Percentiles rank a stretch among this genome's conserved stretches.
Evolutionary conservation across 2,329 filamentous ascomycete species (phyloP).

Genomic region (Penicillium brevicompactum): DNA sequence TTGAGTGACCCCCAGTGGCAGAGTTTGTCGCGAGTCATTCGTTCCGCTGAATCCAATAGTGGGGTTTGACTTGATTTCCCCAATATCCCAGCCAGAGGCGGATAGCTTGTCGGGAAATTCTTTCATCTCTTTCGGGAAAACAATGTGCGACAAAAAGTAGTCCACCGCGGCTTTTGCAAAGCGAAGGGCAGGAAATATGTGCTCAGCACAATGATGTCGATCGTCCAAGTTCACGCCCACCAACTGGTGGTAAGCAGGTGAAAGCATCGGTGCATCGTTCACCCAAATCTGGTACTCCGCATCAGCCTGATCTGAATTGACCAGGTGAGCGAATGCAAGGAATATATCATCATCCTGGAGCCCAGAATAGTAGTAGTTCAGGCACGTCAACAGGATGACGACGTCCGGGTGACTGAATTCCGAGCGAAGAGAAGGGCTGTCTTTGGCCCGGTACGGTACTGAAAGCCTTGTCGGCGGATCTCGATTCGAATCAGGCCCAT

Average conservation of each 20-base stretch:
- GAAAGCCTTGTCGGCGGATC: constrained; percentile 56
- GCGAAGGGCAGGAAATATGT: constrained; percentile 58
- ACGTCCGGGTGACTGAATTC: constrained; percentile 67
- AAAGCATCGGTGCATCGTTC: constrained; percentile 35
- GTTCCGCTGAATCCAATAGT: constrained; percentile 72
- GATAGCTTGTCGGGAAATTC: constrained; percentile 67
- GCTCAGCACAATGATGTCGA: constrained; percentile 44
- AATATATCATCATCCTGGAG: constrained; percentile 55
- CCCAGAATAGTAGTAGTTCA: constrained; percentile 61
- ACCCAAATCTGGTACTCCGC: constrained; percentile 49
- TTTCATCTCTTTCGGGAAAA: constrained; percentile 64
- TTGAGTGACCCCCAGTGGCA: constrained; percentile 61
- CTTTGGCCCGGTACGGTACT: constrained; percentile 64
- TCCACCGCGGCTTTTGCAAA: constrained; percentile 60
- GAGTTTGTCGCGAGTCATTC: constrained; percentile 61
- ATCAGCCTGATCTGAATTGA: constrained; percentile 54
- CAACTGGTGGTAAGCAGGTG: constrained; percentile 44
- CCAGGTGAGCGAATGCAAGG: constrained; percentile 50
- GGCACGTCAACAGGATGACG: constrained; percentile 57
- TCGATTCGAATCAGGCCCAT: constrained; percentile 55
- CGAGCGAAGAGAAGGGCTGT: constrained; percentile 55
- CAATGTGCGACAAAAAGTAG: constrained; percentile 61
- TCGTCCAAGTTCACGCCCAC: constrained; percentile 63
- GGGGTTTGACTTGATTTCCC: constrained; percentile 45
- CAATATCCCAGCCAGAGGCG: constrained; percentile 68